phyloP scores from a whole-genome alignment of 2,329 filamentous ascomycete species.

The Fusarium sp. region DNA sequence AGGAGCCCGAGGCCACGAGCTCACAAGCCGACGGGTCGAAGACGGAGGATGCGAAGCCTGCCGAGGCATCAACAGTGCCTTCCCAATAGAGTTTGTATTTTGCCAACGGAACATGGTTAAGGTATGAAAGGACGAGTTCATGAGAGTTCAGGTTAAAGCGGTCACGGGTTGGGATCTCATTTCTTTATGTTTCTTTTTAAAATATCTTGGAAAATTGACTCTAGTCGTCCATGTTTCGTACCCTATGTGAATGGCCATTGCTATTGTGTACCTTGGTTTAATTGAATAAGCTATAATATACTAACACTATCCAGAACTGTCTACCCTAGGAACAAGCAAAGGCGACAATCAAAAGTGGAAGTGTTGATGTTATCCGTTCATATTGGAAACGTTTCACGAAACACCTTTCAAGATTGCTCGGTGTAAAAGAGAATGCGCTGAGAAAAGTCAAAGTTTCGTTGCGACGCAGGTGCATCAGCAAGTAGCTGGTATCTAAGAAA shows the following conservation, averaged over 20 bases:
- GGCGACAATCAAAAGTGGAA: neutral
- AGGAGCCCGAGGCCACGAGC: conserved; percentile 23
- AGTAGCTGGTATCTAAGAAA: conserved; percentile 44
- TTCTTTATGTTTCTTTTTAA: conserved; percentile 23
- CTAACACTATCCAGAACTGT: neutral
- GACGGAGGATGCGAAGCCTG: conserved; percentile 8
- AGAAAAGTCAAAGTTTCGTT: conserved; percentile 20
- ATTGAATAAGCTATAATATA: neutral
- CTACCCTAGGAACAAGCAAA: neutral
- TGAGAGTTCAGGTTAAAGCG: conserved; percentile 39
- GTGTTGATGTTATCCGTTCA: neutral
- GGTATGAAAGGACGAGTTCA: conserved; percentile 39
- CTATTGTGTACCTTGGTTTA: neutral
- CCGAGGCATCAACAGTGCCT: conserved; percentile 2
- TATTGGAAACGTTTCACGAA: neutral
- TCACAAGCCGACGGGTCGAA: conserved; percentile 14
- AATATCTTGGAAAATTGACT: conserved; percentile 20
- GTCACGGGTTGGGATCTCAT: conserved; percentile 36
- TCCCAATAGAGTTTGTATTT: conserved; percentile 29
- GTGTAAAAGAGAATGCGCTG: neutral
- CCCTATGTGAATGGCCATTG: neutral
- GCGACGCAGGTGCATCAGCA: conserved; percentile 28
- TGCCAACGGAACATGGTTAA: conserved; percentile 20
- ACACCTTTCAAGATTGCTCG: neutral
- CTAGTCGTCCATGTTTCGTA: neutral